Evolutionary conservation across 2,329 filamentous ascomycete species (phyloP).

Genomic region (Eutypella sp.): DNA sequence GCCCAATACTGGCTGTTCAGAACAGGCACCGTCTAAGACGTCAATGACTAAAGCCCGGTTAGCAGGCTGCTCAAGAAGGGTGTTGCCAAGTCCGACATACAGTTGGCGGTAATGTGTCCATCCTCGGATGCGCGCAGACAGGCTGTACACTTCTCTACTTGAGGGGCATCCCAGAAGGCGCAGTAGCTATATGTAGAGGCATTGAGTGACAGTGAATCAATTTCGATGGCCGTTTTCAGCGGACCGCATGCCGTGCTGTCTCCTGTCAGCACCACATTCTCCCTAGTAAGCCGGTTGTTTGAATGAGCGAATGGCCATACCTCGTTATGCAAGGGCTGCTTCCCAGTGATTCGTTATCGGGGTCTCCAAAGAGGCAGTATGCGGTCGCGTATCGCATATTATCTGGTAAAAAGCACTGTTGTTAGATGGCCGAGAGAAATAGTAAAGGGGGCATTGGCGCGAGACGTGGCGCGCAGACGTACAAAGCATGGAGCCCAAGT

Average conservation of each 20-base stretch:
- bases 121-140: conserved; percentile 39
- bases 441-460: background rate
- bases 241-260: conserved; percentile 48
- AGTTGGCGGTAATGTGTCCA: conserved; percentile 47
- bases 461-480: conserved; percentile 23
- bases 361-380: conserved; percentile 49
- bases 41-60: conserved; percentile 19
- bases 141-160: conserved; percentile 38
- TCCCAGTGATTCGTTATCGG: no score
- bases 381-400: conserved; percentile 53
- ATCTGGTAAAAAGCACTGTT: conserved; percentile 32
- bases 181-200: conserved; percentile 51
- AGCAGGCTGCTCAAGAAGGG: background rate
- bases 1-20: no score
- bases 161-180: conserved; percentile 36
- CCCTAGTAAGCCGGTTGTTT: background rate
- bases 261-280: conserved; percentile 22
- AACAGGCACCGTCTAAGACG: conserved; percentile 52
- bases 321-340: conserved; percentile 47
- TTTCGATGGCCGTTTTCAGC: conserved; percentile 42
- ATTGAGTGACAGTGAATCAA: conserved; percentile 42
- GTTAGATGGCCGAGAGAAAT: conserved; percentile 9
- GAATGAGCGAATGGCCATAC: conserved; percentile 29
- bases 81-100: conserved; percentile 28
- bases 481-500: conserved; percentile 53